phyloP scores from a whole-genome alignment of 1,139 yeast genomes.

The Candida gigantensis region DNA sequence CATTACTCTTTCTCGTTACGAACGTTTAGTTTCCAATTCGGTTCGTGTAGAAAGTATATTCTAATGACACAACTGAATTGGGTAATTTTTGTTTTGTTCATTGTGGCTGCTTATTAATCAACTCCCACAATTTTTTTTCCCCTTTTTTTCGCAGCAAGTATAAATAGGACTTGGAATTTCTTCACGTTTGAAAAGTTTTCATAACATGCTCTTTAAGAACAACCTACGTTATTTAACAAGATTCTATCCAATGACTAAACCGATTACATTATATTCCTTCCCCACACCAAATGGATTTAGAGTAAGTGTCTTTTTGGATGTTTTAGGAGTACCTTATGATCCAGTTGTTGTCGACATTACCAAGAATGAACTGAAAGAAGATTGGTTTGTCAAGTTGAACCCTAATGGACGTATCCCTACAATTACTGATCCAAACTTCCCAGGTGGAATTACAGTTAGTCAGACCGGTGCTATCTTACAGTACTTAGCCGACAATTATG shows the following conservation, averaged over 20 bases:
- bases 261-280: conserved; percentile 7
- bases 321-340: conserved; percentile 50
- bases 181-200: too few relatives aligned
- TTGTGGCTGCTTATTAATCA: conserved; percentile 1
- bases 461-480: conserved; percentile 63
- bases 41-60: too few relatives aligned
- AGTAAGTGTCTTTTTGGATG: conserved; percentile 47
- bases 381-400: conserved; percentile 55
- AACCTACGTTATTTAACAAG: too few relatives aligned
- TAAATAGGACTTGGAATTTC: too few relatives aligned
- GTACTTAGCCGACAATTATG: conserved; percentile 59
- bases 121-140: not conserved
- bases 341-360: conserved; percentile 41
- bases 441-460: conserved; percentile 41
- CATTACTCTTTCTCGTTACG: too few relatives aligned
- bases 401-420: conserved; percentile 68
- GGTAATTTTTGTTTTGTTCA: too few relatives aligned
- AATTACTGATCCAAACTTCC: conserved; percentile 41
- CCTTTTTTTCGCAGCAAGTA: not conserved
- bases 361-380: conserved; percentile 47
- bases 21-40: too few relatives aligned
- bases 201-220: too few relatives aligned
- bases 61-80: too few relatives aligned
- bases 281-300: conserved; percentile 39
- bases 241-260: conserved; percentile 13